Conservation (phyloP, 1,284 basidiomycete genomes). For the Moesziomyces globuligerus region DNA sequence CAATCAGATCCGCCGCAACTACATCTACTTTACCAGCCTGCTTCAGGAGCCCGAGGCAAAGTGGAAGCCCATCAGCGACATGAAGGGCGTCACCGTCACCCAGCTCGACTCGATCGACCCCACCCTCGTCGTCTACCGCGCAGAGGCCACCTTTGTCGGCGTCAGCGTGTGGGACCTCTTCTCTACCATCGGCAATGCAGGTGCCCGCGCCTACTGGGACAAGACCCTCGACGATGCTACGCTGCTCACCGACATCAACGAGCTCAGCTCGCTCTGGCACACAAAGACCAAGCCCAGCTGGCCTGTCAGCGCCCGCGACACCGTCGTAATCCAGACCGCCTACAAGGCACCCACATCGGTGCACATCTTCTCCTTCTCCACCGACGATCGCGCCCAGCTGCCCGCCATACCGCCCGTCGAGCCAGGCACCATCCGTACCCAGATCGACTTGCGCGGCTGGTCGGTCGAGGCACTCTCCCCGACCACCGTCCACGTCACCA, state of each 20-base stretch:
- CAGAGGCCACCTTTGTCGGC: slow-evolving; percentile 97
- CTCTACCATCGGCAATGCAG: slow-evolving; percentile 83
- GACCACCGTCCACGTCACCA: slow-evolving; percentile 89
- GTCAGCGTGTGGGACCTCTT: slow-evolving; percentile 97
- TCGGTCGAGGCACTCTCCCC: slow-evolving; percentile 95
- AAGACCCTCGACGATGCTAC: slow-evolving; percentile 85
- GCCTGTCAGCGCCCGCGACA: slow-evolving; percentile 77
- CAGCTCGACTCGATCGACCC: slow-evolving; percentile 98
- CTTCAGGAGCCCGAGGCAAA: slow-evolving; percentile 98
- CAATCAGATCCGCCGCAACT: slow-evolving; percentile 86
- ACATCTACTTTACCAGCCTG: slow-evolving; percentile 95
- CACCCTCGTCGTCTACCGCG: slow-evolving; percentile 92
- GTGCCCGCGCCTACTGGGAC: slow-evolving; percentile 86
- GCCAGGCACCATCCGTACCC: slow-evolving; percentile 85
- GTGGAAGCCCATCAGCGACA: slow-evolving; percentile 87
- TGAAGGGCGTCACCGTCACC: slow-evolving; percentile 79
- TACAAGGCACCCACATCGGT: slow-evolving; percentile 93
- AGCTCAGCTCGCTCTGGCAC: slow-evolving; percentile 77
- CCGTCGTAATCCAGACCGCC: slow-evolving; percentile 89
- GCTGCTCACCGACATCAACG: slow-evolving; percentile 79
- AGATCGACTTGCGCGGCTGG: slow-evolving; percentile 96
- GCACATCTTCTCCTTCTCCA: slow-evolving; percentile 95
- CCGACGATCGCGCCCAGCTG: slow-evolving; percentile 86
- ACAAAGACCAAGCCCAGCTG: slow-evolving; percentile 51
- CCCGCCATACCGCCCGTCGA: slow-evolving; percentile 77